Base-by-base conservation (phyloP, 805 yeast genomes). In the Spathaspora arborariae region DNA sequence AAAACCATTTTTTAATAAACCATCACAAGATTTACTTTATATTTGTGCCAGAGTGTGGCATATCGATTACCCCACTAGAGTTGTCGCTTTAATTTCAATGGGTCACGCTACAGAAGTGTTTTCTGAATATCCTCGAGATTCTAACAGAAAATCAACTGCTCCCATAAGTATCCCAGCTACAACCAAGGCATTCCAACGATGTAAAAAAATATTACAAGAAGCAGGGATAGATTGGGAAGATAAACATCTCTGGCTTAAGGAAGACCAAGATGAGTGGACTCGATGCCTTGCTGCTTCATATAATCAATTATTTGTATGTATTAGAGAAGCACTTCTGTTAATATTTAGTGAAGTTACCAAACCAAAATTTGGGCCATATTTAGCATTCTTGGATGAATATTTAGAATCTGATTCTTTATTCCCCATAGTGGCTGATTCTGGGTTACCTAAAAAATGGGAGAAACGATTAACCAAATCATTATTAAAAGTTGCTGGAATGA, bases 11-110 rank as follows among this genome's bases (percentile, higher is more conserved):
- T 48, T 70, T 5, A 54, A 81, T 1, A 78, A 76, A 49, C 59
- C 70, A 15, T 67, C 79, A 0, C 58, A 63, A 6, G 70, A 68
- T 39, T 59, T 84, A 10, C 54, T 84, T 2, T 60, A 57, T 1
- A 59, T 70, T 13, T 76, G 79, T 45, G 66, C 79, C 5, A 70
- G 67, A 36, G 68, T 78, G 11, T 86, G 94, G 94, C 66, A 85
- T 47, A 60, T 84, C 4, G 76, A 74, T 48, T 60, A 59, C 5
- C 66, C 80, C 0, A 69, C 87, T 0, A 64, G 77, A 42, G 76
- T 81, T 0, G 69, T 76, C 0, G 53, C 79, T 6, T 49, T 82
- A 5, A 79, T 74, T 45, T 74, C 81, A 4, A 83, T 85, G 1
- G 67, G 67, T 10, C 72, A 68, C 48, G 50, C 62, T 35, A 48